Base-by-base conservation (phyloP, 768 basidiomycete genomes). In the Suillus alpinus region DNA sequence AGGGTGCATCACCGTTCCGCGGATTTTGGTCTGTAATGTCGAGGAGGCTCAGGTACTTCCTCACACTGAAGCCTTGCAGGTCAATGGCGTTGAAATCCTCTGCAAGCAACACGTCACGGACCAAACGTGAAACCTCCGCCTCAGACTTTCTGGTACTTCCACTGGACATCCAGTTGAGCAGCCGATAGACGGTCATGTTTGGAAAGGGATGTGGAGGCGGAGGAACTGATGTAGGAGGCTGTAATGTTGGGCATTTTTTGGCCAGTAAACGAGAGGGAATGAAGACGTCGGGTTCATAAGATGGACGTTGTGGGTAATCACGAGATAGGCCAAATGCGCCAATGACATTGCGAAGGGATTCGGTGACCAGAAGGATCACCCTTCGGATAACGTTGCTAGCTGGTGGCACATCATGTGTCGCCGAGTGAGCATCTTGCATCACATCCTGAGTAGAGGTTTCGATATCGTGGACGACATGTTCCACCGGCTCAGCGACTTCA, bases 181-280 rank as follows among this genome's bases (percentile, higher is more conserved):
- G 29, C 12, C 23, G 47, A 56, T 50, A 62, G 8, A 62, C 44
- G 6, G 56, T 56, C 60, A 62, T 62, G 16, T 62, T 62, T 37
- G 36, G 18, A 56, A 46, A 62, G 5, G 49, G 56, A 56, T 56
- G 58, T 6, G 60, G 60, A 6, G 51, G 51, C 18, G 6, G 62
- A 59, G 4, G 44, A 64, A 14, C 14, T 40, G 3, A 34, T 4
- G 12, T 4, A 40, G 7, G 12, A 8, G 20, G 37, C 37, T 56
- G 31, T 20, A 56, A 56, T 12, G 31, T 56, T 16, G 55, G 32
- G 9, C 32, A 34, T 3, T 23, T 18, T 18, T 56, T 37, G 16
- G 13, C 31, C 18, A 40, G 55, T 16, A 34, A 8, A n/a, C 39
- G 8, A 0, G 23, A 18, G 32, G 37, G 39, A 6, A n/a, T 56